Evolutionary conservation across 495 filamentous ascomycete species (phyloP), one percentile per base, ranked within the genome.

Genomic region (Acidiella bohemica): DNA sequence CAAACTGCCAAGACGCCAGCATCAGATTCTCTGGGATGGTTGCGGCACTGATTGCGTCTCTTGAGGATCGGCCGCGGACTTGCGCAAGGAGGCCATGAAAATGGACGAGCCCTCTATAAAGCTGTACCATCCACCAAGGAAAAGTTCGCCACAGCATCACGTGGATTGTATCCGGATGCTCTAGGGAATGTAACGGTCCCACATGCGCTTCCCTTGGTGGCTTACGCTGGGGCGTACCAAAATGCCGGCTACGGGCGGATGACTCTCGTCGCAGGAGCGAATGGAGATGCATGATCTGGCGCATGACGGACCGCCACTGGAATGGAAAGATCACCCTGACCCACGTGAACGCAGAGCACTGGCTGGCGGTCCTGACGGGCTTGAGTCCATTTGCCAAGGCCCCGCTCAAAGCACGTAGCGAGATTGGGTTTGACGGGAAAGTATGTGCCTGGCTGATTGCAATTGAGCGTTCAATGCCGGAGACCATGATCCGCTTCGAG

Each of bases 301-400:
- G 19, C 26, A 5, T 40, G 5, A 8, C 11, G 19, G 10, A 9
- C 5, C 19, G 37, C 14, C 29, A 24, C 4, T 40, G 24, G 37
- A 18, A 6, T 2, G 18, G 5, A 4, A 30, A 19, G 4, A 11
- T 29, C 7, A 19, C 10, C 10, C 8, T 31, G 6, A 5, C 20
- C 7, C 39, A 34, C 21, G 29, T 34, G 10, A 42, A 33, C 16
- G 28, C 29, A 7, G 28, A 42, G 13, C 19, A 42, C 22, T 34
- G 39, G 29, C 4, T 34, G 2, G 28, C 24, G n/a, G 5, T n/a
- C 14, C 11, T 11, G n/a, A 9, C 14, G 5, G 9, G 5, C 8
- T 3, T 21, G 20, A 42, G 16, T 32, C 38, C 38, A 6, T 6
- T 30, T 6, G n/a, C n/a, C n/a, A 32, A 21, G 39, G 23, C 9